These are phyloP conservation scores for Saccharum hybrid DNA, from an alignment of 202 grass and related monocot genomes.

Conservation along the genomic window DNA sequence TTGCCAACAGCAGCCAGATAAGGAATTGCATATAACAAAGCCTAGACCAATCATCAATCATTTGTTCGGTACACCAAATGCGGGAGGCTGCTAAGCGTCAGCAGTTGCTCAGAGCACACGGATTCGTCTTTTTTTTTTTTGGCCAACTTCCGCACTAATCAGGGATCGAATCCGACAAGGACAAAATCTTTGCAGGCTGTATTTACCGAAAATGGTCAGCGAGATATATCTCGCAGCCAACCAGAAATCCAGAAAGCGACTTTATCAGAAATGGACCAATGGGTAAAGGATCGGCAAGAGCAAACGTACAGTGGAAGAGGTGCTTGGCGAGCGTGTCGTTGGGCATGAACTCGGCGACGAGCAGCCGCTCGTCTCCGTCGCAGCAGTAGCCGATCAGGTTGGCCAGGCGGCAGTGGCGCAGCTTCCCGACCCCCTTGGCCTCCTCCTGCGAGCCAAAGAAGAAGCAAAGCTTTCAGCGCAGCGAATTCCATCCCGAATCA, in stretches of 20 bases:
- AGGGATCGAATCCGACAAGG: neutral
- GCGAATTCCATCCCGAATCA: constrained; percentile 12
- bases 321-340: constrained; percentile 98
- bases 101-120: constrained; percentile 34
- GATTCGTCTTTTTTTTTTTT: constrained; percentile 25
- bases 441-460: constrained; percentile 68
- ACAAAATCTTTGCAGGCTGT: constrained; percentile 9
- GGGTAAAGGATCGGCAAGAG: neutral
- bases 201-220: neutral
- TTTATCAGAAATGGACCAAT: constrained; percentile 16
- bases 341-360: constrained; percentile 94
- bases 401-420: constrained; percentile 74
- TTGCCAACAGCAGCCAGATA: constrained; percentile 19
- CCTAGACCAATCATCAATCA: constrained; percentile 48
- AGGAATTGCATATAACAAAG: constrained; percentile 1
- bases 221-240: neutral
- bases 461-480: neutral
- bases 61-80: constrained; percentile 58
- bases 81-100: constrained; percentile 21
- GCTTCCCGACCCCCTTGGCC: constrained; percentile 83
- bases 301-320: constrained; percentile 86
- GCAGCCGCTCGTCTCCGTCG: constrained; percentile 92
- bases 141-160: constrained; percentile 23
- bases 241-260: constrained; percentile 24
- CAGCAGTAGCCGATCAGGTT: constrained; percentile 99